Conservation (phyloP, 768 basidiomycete species). For the Boletus rufocinnamomeus region DNA sequence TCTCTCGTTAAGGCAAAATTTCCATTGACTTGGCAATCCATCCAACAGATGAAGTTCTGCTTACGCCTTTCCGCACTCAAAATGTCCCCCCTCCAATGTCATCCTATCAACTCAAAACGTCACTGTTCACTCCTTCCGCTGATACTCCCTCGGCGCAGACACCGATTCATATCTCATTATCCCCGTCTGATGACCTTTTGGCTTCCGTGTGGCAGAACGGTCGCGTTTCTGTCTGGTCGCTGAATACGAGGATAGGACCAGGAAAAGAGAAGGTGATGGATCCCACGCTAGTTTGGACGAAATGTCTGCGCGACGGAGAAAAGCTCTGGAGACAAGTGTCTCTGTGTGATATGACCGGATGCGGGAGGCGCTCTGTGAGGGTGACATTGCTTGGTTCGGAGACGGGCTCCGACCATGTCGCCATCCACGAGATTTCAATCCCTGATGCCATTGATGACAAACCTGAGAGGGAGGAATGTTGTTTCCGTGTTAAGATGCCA, state of each 20-base stretch:
- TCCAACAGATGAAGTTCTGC: slow-evolving; percentile 61
- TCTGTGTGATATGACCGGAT: slow-evolving; percentile 13
- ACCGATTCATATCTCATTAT: slow-evolving; percentile 71
- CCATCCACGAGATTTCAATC: slow-evolving; percentile 25
- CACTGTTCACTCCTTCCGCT: slow-evolving; percentile 6
- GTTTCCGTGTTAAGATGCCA: slow-evolving; percentile 31
- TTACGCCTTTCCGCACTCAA: slow-evolving; percentile 92
- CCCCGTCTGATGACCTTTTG: slow-evolving; percentile 54
- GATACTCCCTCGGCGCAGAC: slow-evolving; percentile 17
- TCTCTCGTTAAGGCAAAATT: neutral
- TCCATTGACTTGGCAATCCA: neutral
- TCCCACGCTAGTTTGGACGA: slow-evolving; percentile 45
- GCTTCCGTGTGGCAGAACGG: slow-evolving; percentile 75
- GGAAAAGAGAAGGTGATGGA: slow-evolving; percentile 61
- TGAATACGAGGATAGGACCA: slow-evolving; percentile 61
- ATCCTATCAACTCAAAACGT: slow-evolving; percentile 49
- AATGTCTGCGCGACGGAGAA: slow-evolving; percentile 15
- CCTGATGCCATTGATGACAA: neutral
- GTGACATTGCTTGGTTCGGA: slow-evolving; percentile 46
- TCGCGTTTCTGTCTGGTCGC: slow-evolving; percentile 64
- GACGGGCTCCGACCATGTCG: slow-evolving; percentile 36
- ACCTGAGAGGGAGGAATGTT: slow-evolving; percentile 3
- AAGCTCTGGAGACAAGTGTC: slow-evolving; percentile 35
- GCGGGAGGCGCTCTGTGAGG: slow-evolving; percentile 9
- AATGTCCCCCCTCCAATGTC: slow-evolving; percentile 99